These are phyloP conservation scores for Xylariaceae sp. DNA, from an alignment of 2,329 filamentous ascomycete species.

Conservation along the genomic window DNA sequence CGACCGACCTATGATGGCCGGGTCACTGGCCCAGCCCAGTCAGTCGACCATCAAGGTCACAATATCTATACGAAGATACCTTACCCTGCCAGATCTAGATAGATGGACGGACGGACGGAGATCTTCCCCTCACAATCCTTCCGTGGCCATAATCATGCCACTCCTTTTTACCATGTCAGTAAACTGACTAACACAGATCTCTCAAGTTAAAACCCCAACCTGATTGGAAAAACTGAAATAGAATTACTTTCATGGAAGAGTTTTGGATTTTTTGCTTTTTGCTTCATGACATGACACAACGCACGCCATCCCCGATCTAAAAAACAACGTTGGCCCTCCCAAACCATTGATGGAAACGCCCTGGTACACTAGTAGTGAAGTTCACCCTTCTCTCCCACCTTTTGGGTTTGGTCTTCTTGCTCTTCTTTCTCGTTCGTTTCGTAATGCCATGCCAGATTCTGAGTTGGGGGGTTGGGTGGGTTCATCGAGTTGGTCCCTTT, in stretches of 20 bases:
- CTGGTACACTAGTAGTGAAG: conserved; percentile 10
- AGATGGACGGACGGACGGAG: too few species aligned
- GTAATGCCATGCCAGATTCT: conserved; percentile 2
- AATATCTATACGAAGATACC: too few species aligned
- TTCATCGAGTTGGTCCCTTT: neutral
- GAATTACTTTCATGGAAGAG: conserved; percentile 1
- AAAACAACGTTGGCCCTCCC: conserved; percentile 1
- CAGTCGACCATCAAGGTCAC: too few species aligned
- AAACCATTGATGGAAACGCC: conserved; percentile 15
- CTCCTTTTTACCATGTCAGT: too few species aligned
- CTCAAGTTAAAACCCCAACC: too few species aligned
- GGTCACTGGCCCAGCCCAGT: too few species aligned
- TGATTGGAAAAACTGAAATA: neutral
- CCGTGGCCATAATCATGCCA: too few species aligned
- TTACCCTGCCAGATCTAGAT: too few species aligned
- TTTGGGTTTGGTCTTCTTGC: neutral
- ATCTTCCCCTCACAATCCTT: too few species aligned
- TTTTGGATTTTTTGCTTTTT: conserved; percentile 13
- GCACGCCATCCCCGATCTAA: conserved; percentile 7
- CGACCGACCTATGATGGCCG: too few species aligned
- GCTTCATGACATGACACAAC: conserved; percentile 1
- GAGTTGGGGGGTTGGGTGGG: neutral
- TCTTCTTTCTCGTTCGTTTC: neutral
- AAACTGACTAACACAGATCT: too few species aligned
- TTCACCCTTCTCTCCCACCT: neutral